Base-by-base conservation (phyloP, 2,329 filamentous ascomycete species). In the Rhynchosporium secalis region DNA sequence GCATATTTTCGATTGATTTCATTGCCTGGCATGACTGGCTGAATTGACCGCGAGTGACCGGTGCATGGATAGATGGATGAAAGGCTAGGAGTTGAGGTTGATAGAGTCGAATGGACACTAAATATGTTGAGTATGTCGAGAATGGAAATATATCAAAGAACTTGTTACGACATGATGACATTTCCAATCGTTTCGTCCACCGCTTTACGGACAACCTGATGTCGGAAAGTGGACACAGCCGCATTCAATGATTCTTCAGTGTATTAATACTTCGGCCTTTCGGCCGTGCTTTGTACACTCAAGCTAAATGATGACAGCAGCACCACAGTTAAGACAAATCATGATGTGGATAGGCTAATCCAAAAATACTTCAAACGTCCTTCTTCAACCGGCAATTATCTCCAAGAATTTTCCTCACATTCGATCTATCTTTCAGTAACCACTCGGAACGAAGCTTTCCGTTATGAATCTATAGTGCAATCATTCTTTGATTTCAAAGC, bases 401-500 rank as follows among this genome's bases (percentile, higher is more conserved):
- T 20, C 20, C 20, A 20, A 36, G 33, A 36, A 36, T 36, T 10
- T 6, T 36, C 5, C 33, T 36, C 33, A 10, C 33, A 10, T 36
- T 36, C 33, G 33, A 6, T 36, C 33, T 20, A 20, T 36, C 33
- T 6, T 36, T 10, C 33, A 6, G 33, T 5, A 6, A 36, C 5
- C 33, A 36, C 33, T 6, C 5, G 9, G 6, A 6, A 10, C 9
- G 6, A 36, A 36, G 33, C 33, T 6, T 36, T 36, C 6, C 33
- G 9, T 36, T 36, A 36, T 36, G 1, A 56, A 13, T n/a, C 20
- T 12, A 56, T 36, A 28, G n/a, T 41, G 20, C 4, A 13, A 29
- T 56, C 33, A 36, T 6, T 36, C 9, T 12, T 48, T 54, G 46
- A 52, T 60, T 60, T 60, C 47, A 45, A 60, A 60, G 47, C 57